These are phyloP conservation scores for Psidium friedrichsthalianum DNA, from an alignment of 345 rosid species.

Conservation along the genomic window DNA sequence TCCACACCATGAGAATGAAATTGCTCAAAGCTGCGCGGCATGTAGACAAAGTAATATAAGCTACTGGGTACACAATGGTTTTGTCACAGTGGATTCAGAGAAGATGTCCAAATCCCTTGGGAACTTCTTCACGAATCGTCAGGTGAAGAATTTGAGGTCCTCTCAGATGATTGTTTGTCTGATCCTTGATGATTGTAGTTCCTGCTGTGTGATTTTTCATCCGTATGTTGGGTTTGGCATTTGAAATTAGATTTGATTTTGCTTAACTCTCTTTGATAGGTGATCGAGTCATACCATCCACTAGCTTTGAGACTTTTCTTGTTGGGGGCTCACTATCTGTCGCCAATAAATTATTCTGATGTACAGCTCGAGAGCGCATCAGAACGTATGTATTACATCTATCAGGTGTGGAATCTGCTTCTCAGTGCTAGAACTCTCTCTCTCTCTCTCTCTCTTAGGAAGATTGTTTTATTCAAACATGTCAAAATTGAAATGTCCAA, in stretches of 20 bases:
- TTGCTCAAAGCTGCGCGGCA: conserved; percentile 96
- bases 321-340: conserved; percentile 84
- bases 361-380: conserved; percentile 87
- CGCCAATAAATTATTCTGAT: conserved; percentile 85
- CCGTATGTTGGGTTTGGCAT: background rate
- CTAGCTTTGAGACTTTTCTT: conserved; percentile 78
- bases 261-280: conserved; percentile 27
- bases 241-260: background rate
- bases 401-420: conserved; percentile 46
- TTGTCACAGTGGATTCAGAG: conserved; percentile 89
- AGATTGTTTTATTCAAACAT: background rate
- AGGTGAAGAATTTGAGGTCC: conserved; percentile 30
- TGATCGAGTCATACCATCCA: conserved; percentile 74
- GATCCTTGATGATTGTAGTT: background rate
- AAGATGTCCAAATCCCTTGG: conserved; percentile 98
- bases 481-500: background rate
- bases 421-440: background rate
- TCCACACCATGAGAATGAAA: conserved; percentile 98
- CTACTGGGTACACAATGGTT: conserved; percentile 95
- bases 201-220: background rate
- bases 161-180: background rate
- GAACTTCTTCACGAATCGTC: conserved; percentile 89
- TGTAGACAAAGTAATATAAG: conserved; percentile 61
- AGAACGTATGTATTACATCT: conserved; percentile 82
- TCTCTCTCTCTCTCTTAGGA: background rate